Evolutionary conservation across 1,284 basidiomycete species (phyloP).

Genomic region (Lentinus polychrous): DNA sequence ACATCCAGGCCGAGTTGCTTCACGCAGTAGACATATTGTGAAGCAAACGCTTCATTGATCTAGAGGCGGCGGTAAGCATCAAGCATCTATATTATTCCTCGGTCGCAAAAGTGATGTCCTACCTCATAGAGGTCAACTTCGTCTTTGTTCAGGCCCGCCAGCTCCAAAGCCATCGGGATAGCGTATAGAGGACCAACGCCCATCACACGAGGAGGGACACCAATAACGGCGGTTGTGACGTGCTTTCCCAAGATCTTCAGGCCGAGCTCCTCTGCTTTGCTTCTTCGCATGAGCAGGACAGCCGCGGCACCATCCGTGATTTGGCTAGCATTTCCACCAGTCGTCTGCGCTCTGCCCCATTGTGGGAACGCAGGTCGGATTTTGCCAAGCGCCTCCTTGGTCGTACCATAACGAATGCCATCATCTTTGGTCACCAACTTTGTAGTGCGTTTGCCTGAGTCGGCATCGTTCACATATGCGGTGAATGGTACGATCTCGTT

Average conservation of each 20-base stretch:
- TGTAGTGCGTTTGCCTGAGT: constrained; percentile 45
- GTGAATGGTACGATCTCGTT: constrained; percentile 81
- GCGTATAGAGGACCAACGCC: constrained; percentile 75
- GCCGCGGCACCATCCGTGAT: constrained; percentile 88
- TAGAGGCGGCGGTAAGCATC: constrained; percentile 21
- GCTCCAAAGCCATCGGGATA: constrained; percentile 63
- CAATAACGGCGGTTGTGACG: constrained; percentile 68
- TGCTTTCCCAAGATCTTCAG: constrained; percentile 74
- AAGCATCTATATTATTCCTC: neutral
- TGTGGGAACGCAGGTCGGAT: constrained; percentile 82
- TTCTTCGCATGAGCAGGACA: constrained; percentile 80
- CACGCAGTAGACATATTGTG: constrained; percentile 80
- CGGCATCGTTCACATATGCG: constrained; percentile 49
- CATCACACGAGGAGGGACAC: constrained; percentile 77
- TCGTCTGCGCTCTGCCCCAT: constrained; percentile 74
- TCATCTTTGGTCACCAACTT: constrained; percentile 71
- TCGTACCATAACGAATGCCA: constrained; percentile 76
- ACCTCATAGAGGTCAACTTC: constrained; percentile 84
- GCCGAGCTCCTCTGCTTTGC: constrained; percentile 76
- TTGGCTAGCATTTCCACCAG: constrained; percentile 86
- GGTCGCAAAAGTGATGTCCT: neutral
- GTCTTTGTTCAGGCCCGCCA: constrained; percentile 54
- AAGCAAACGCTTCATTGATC: constrained; percentile 93
- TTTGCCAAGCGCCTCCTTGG: constrained; percentile 60
- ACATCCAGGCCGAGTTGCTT: constrained; percentile 65